phyloP scores from a whole-genome alignment of 2,329 filamentous ascomycete species.

The Claviceps citrina region DNA sequence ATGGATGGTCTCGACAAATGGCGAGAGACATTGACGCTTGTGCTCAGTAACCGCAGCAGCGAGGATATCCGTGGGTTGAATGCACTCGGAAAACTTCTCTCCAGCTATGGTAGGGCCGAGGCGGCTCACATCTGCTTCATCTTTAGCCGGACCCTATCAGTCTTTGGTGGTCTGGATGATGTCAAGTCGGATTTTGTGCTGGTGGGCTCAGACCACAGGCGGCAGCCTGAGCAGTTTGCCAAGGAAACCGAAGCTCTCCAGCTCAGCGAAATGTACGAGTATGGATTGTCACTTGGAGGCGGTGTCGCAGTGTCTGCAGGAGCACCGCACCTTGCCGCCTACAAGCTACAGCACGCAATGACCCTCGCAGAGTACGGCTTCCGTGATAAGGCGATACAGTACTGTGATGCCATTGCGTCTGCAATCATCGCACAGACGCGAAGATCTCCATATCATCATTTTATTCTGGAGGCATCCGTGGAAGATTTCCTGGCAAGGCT shows the following conservation, averaged over 20 bases:
- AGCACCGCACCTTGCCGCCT: slow-evolving; percentile 71
- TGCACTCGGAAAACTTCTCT: slow-evolving; percentile 66
- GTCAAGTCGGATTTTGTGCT: slow-evolving; percentile 63
- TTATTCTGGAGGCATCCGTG: slow-evolving; percentile 54
- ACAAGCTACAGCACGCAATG: slow-evolving; percentile 81
- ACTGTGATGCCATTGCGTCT: slow-evolving; percentile 69
- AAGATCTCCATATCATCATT: slow-evolving; percentile 74
- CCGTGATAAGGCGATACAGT: slow-evolving; percentile 69
- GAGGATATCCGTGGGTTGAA: slow-evolving; percentile 66
- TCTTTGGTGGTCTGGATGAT: slow-evolving; percentile 77
- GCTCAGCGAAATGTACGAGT: slow-evolving; percentile 93
- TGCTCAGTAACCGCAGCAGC: slow-evolving; percentile 73
- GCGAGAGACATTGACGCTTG: slow-evolving; percentile 74
- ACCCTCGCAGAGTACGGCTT: slow-evolving; percentile 71
- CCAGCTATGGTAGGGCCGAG: slow-evolving; percentile 74
- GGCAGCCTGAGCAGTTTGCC: slow-evolving; percentile 54
- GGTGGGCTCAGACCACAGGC: slow-evolving; percentile 68
- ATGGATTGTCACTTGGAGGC: slow-evolving; percentile 58
- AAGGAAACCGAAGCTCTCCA: slow-evolving; percentile 76
- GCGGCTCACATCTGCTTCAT: slow-evolving; percentile 90
- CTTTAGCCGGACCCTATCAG: slow-evolving; percentile 55
- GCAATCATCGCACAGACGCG: slow-evolving; percentile 69
- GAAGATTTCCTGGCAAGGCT: slow-evolving; percentile 75
- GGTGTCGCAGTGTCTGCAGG: slow-evolving; percentile 34
- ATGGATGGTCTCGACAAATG: slow-evolving; percentile 82